A percentile compares a stretch with the other conserved stretches of the same genome.
Evolutionary conservation across 768 basidiomycete genomes (phyloP).

Genomic region (Lactifluus subvellereus): DNA sequence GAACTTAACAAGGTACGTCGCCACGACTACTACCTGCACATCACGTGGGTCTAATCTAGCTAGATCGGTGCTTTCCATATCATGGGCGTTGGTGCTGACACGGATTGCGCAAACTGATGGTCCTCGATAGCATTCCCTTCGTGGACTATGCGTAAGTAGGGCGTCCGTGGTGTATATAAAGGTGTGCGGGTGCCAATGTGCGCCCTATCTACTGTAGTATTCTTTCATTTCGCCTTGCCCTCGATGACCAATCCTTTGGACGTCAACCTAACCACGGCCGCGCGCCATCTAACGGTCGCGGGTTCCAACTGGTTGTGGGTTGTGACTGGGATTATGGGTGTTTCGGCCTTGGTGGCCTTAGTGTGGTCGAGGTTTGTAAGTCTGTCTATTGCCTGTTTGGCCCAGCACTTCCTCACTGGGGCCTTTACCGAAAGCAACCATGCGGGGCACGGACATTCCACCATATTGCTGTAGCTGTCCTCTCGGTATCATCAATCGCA

Average conservation of each 20-base stretch:
- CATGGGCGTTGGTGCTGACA: not conserved
- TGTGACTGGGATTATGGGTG: conserved; percentile 46
- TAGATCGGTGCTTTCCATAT: too few species aligned
- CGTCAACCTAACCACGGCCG: conserved; percentile 35
- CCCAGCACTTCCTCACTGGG: not conserved
- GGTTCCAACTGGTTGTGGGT: conserved; percentile 55
- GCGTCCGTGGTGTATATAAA: not conserved
- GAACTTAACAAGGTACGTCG: too few species aligned
- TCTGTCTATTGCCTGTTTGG: not conserved
- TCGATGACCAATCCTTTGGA: conserved; percentile 28
- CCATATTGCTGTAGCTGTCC: conserved; percentile 41
- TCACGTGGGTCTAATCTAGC: too few species aligned
- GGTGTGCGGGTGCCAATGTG: not conserved
- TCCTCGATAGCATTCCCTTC: not conserved
- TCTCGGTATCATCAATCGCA: conserved; percentile 42
- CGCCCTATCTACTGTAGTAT: not conserved
- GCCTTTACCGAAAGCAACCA: conserved; percentile 29
- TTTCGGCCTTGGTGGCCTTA: conserved; percentile 37
- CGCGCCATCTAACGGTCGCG: conserved; percentile 37
- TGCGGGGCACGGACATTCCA: conserved; percentile 45
- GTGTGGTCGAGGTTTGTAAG: conserved; percentile 36
- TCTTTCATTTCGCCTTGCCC: not conserved
- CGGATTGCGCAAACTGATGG: not conserved
- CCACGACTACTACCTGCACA: too few species aligned
- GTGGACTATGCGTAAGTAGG: not conserved